A percentile compares a stretch with the other conserved stretches of the same genome.
These are phyloP conservation scores for Microthyrium microscopicum DNA, from an alignment of 2,329 filamentous ascomycete genomes.

Conservation along the genomic window DNA sequence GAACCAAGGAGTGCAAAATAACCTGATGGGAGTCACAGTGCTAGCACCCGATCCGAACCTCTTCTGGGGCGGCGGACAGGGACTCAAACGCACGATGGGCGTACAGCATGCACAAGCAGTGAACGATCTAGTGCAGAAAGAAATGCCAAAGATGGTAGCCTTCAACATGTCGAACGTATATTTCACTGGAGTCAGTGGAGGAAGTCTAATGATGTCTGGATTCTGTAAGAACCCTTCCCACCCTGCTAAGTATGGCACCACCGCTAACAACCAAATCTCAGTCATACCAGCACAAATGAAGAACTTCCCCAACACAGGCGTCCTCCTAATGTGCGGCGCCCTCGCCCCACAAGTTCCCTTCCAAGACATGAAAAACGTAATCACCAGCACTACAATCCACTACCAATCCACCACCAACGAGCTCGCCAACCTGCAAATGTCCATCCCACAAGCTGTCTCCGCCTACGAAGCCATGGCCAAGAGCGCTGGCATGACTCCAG, in stretches of 20 bases:
- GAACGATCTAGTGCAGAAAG: conserved; percentile 32
- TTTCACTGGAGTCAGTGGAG: conserved; percentile 42
- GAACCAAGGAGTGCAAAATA: conserved; percentile 34
- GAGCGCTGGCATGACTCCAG: conserved; percentile 25
- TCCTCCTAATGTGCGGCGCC: conserved; percentile 40
- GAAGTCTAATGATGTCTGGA: conserved; percentile 35
- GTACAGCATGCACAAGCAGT: conserved; percentile 40
- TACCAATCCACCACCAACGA: conserved; percentile 30
- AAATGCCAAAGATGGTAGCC: conserved; percentile 35
- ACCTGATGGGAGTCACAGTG: conserved; percentile 35
- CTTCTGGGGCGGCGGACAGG: conserved; percentile 41
- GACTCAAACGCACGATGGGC: conserved; percentile 37
- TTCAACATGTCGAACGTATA: conserved; percentile 36
- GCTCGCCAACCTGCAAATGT: conserved; percentile 30
- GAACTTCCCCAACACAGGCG: conserved; percentile 32
- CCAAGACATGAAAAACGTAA: conserved; percentile 24
- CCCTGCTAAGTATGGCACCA: too few relatives aligned
- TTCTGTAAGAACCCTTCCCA: too few relatives aligned
- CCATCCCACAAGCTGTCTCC: conserved; percentile 33
- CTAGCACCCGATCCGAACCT: conserved; percentile 38
- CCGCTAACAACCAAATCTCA: background rate
- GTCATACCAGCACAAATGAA: conserved; percentile 40
- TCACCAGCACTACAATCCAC: conserved; percentile 34
- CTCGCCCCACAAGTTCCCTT: conserved; percentile 37
- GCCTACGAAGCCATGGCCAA: conserved; percentile 35